Conservation (phyloP, 2,329 filamentous ascomycete genomes). For the Hypomyces rosellus region DNA sequence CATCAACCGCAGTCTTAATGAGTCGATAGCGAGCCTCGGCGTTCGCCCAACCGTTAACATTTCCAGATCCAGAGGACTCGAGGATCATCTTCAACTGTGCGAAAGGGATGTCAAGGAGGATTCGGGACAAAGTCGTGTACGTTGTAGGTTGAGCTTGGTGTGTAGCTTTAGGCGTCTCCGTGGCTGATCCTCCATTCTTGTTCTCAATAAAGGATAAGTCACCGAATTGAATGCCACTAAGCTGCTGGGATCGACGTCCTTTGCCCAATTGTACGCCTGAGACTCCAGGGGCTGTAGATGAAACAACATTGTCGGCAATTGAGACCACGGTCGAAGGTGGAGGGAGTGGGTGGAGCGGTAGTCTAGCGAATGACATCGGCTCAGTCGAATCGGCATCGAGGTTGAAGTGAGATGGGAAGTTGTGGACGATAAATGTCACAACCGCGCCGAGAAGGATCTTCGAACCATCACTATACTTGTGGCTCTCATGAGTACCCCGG, state of each 20-base stretch:
- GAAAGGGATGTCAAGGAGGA: constrained; percentile 66
- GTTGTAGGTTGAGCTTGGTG: constrained; percentile 25
- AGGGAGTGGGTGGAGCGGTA: constrained; percentile 23
- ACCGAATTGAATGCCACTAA: constrained; percentile 65
- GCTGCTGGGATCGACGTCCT: constrained; percentile 41
- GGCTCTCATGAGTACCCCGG: constrained; percentile 36
- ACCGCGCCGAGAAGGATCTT: constrained; percentile 48
- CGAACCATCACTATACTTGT: constrained; percentile 47
- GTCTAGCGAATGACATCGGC: constrained; percentile 33
- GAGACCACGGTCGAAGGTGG: constrained; percentile 15
- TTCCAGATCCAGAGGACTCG: constrained; percentile 50
- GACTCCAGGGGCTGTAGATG: constrained; percentile 17
- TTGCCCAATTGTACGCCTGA: constrained; percentile 30
- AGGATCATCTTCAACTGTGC: constrained; percentile 58
- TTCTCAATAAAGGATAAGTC: constrained; percentile 44
- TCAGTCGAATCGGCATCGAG: constrained; percentile 43
- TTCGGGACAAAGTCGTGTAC: constrained; percentile 53
- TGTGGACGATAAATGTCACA: constrained; percentile 53
- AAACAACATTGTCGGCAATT: constrained; percentile 23
- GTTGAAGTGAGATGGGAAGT: constrained; percentile 54
- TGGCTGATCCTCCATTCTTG: constrained; percentile 17
- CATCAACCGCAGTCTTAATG: constrained; percentile 44
- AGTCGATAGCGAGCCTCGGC: constrained; percentile 41
- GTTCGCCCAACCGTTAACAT: constrained; percentile 44
- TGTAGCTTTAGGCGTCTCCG: constrained; percentile 25